Evolutionary conservation across 2,329 filamentous ascomycete genomes (phyloP).

Genomic region (Colletotrichum musae): DNA sequence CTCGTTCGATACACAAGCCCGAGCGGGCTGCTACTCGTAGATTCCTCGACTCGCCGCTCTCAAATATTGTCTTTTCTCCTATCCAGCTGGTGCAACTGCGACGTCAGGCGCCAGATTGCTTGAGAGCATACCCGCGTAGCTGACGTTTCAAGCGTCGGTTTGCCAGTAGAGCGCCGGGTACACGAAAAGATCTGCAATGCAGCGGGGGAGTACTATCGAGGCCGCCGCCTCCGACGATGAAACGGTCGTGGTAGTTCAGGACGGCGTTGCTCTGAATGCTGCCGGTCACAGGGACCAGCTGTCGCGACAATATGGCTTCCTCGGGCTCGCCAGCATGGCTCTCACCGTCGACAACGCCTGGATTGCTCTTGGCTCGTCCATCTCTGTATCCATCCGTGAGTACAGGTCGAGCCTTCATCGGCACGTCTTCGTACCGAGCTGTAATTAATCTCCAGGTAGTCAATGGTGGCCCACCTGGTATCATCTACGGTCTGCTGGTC

Average conservation of each 20-base stretch:
- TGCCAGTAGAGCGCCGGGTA: background rate
- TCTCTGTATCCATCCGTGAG: conserved; percentile 66
- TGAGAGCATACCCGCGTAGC: no score
- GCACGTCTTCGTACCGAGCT: conserved; percentile 7
- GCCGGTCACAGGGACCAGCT: conserved; percentile 76
- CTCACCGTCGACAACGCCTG: conserved; percentile 77
- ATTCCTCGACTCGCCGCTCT: background rate
- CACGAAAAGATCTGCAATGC: background rate
- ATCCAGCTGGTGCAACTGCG: no score
- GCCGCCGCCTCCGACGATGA: conserved; percentile 47
- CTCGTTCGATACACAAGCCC: background rate
- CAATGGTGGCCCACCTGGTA: conserved; percentile 58
- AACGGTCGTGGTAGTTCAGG: conserved; percentile 50
- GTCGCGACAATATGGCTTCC: conserved; percentile 72
- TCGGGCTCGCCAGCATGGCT: conserved; percentile 72
- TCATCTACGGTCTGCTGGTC: conserved; percentile 60
- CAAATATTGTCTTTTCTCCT: background rate
- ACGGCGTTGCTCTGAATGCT: conserved; percentile 69
- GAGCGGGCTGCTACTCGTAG: background rate
- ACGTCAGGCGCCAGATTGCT: no score
- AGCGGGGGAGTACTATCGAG: background rate
- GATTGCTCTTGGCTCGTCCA: conserved; percentile 74
- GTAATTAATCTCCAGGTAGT: conserved; percentile 45
- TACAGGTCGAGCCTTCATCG: background rate
- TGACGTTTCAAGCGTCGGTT: no score